phyloP scores from a whole-genome alignment of 1,284 basidiomycete genomes.

The Trichosporon asahii region DNA sequence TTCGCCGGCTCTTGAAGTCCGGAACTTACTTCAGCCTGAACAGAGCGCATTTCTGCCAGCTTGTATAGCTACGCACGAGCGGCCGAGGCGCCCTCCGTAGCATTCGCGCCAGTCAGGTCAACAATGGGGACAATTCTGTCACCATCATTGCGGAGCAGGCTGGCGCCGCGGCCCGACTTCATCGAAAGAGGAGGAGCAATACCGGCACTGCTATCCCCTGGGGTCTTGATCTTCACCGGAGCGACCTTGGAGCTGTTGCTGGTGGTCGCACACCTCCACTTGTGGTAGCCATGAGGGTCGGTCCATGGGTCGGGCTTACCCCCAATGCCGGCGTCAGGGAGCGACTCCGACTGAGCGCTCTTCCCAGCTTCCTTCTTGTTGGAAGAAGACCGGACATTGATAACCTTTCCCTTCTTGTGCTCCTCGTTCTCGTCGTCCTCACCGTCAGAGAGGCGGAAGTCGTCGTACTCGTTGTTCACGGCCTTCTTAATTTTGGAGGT shows the following conservation, averaged over 20 bases:
- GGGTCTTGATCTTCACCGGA: background rate
- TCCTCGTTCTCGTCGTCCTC: background rate
- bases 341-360: background rate
- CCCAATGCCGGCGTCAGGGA: too few species aligned
- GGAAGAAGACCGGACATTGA: too few species aligned
- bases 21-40: too few species aligned
- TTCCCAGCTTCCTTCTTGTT: background rate
- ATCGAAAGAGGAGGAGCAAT: background rate
- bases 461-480: background rate
- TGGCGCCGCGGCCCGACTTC: background rate
- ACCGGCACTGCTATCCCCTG: background rate
- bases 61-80: too few species aligned
- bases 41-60: too few species aligned
- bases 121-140: background rate
- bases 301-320: too few species aligned
- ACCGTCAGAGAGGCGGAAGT: background rate
- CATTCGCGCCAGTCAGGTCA: background rate
- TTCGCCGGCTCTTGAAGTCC: too few species aligned
- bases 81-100: background rate
- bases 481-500: background rate
- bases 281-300: too few species aligned
- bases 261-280: too few species aligned
- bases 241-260: too few species aligned
- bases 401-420: background rate
- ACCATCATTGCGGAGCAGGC: background rate